Evolutionary conservation across 345 rosid species (phyloP).

Genomic region (Rhizophora mangle): DNA sequence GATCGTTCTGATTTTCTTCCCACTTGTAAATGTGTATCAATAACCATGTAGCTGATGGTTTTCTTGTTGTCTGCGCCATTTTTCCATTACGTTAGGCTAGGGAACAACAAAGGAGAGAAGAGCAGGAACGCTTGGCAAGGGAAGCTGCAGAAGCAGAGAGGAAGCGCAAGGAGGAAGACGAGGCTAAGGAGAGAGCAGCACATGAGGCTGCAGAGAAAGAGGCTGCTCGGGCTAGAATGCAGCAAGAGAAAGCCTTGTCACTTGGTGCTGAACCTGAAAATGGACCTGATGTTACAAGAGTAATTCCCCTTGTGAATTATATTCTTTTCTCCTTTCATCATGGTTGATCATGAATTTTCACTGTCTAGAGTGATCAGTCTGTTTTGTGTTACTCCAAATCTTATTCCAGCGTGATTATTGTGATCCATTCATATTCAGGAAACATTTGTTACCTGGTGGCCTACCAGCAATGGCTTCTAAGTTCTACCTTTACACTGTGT

Average conservation of each 20-base stretch:
- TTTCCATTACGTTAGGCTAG: slow-evolving; percentile 48
- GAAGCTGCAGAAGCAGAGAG: slow-evolving; percentile 95
- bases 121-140: slow-evolving; percentile 72
- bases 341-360: too few species aligned
- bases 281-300: slow-evolving; percentile 86
- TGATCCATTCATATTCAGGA: not conserved
- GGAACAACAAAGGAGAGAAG: slow-evolving; percentile 83
- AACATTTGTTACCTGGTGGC: too few species aligned
- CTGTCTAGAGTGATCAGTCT: too few species aligned
- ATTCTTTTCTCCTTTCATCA: too few species aligned
- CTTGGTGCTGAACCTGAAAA: slow-evolving; percentile 90
- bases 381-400: too few species aligned
- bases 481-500: too few species aligned
- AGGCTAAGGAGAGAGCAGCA: slow-evolving; percentile 78
- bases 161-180: slow-evolving; percentile 86
- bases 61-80: not conserved
- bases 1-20: not conserved
- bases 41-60: not conserved
- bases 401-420: not conserved
- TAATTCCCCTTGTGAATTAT: slow-evolving; percentile 25
- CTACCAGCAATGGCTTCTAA: too few species aligned
- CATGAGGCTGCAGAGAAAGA: slow-evolving; percentile 83
- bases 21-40: not conserved
- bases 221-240: slow-evolving; percentile 68
- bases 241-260: slow-evolving; percentile 80